Evolutionary conservation across 2,329 filamentous ascomycete species (phyloP), one percentile per base, ranked within the genome.

Genomic region (Knufia petricola): DNA sequence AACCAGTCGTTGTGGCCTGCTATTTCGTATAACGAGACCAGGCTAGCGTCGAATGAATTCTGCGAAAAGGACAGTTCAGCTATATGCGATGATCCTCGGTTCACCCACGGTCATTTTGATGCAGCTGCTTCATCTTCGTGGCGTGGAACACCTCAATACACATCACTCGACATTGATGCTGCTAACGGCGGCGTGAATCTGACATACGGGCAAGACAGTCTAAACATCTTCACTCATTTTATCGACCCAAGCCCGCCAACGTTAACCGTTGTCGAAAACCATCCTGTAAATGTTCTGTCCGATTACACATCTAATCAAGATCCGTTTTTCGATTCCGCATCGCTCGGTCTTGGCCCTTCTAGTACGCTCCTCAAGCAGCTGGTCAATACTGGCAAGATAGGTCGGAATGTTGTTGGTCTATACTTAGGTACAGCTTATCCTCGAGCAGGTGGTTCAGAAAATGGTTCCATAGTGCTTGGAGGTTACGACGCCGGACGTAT

Each of bases 1-100:
- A 71, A 71, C 50, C 63, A 69, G 44, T 69, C 66, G 40, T 55
- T 69, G 13, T 70, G 66, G 67, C 67, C 68, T 3, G 68, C 67
- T 21, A 52, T 71, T 50, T 54, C 58, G 26, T 61, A 66, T 38
- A 71, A 71, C 50, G 66, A 69, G 49, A 69, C 66, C 9, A 65
- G 63, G 0, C 64, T 70, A 23, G 62, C 66, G 3, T 57, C 60
- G 15, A 51, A 52, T 4, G 50, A 57, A 20, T 70, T 66, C 50
- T 71, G 69, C 49, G 57, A 57, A 17, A 54, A 52, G 19, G 64
- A 62, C 46, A 63, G 64, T 40, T 61, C 63, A 32, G 19, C 45
- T 19, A 47, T 50, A 21, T 55, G 52, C 20, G 4, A 37, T 6
- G 44, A 47, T 36, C 21, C 51, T 17, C 38, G 54, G 20, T 42